These are phyloP conservation scores for Cladosporium austrohemisphaericum DNA, from an alignment of 2,329 filamentous ascomycete genomes.

Conservation along the genomic window DNA sequence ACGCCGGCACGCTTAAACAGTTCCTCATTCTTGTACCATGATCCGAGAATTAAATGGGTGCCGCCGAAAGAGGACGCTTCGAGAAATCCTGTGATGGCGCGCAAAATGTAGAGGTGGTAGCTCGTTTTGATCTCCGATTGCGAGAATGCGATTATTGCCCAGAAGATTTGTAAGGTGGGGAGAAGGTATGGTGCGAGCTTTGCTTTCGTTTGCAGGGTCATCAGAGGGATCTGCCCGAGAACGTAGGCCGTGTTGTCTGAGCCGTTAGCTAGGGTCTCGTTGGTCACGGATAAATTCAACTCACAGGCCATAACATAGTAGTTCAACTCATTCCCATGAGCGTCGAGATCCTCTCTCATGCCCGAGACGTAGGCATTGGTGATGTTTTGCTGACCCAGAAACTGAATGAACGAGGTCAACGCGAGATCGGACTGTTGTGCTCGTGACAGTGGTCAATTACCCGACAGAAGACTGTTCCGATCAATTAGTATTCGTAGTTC, in stretches of 20 bases:
- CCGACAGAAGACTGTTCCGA: constrained; percentile 1
- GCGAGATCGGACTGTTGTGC: neutral
- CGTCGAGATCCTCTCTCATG: constrained; percentile 51
- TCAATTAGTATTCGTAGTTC: neutral
- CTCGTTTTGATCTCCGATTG: constrained; percentile 17
- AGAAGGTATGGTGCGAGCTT: constrained; percentile 8
- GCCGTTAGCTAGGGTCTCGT: neutral
- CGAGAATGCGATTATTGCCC: constrained; percentile 19
- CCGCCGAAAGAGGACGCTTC: constrained; percentile 6
- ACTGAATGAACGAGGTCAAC: constrained; percentile 33
- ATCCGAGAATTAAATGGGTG: constrained; percentile 30
- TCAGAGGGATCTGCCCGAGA: constrained; percentile 1
- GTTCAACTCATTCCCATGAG: constrained; percentile 55
- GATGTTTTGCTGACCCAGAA: constrained; percentile 36
- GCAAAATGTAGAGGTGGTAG: constrained; percentile 15
- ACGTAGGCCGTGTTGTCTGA: constrained; percentile 9
- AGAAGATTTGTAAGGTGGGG: constrained; percentile 12
- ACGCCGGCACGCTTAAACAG: constrained; percentile 52
- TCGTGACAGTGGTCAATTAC: no score
- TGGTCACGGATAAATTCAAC: neutral
- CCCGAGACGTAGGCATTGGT: constrained; percentile 48
- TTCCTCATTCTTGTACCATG: constrained; percentile 50
- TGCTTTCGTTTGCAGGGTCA: constrained; percentile 9
- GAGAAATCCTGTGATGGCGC: constrained; percentile 5
- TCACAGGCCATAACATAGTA: constrained; percentile 3